Conservation (phyloP, 1,284 basidiomycete species). For the Anthracocystis panici-leucophaei region DNA sequence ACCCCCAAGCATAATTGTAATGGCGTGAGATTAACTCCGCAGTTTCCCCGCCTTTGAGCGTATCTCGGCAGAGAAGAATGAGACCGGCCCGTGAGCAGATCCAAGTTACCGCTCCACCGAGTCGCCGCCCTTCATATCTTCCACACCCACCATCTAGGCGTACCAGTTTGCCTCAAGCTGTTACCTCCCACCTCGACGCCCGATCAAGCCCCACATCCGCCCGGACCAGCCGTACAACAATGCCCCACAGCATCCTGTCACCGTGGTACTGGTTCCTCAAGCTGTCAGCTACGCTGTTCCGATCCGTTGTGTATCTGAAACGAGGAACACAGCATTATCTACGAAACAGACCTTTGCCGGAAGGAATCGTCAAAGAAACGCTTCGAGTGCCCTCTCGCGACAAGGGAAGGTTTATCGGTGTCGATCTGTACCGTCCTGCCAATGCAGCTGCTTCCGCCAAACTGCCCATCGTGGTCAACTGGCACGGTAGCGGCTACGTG, state of each 20-base stretch:
- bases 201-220: background rate
- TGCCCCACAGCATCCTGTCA: constrained; percentile 37
- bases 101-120: no score
- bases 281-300: constrained; percentile 22
- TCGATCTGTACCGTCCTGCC: constrained; percentile 41
- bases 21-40: no score
- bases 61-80: no score
- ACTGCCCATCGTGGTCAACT: constrained; percentile 38
- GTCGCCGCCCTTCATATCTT: no score
- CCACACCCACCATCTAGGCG: no score
- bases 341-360: constrained; percentile 24
- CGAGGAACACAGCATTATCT: constrained; percentile 34
- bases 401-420: constrained; percentile 34
- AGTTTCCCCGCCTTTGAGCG: no score
- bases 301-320: constrained; percentile 11
- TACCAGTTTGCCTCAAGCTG: no score
- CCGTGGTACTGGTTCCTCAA: constrained; percentile 44
- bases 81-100: no score
- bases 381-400: constrained; percentile 37
- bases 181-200: background rate
- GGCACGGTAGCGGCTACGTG: constrained; percentile 48
- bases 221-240: background rate
- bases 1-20: no score
- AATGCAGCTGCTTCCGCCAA: constrained; percentile 10
- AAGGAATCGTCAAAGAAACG: constrained; percentile 20